These are phyloP conservation scores for Ustilago bromivora DNA, from an alignment of 1,284 basidiomycete genomes.

Conservation along the genomic window DNA sequence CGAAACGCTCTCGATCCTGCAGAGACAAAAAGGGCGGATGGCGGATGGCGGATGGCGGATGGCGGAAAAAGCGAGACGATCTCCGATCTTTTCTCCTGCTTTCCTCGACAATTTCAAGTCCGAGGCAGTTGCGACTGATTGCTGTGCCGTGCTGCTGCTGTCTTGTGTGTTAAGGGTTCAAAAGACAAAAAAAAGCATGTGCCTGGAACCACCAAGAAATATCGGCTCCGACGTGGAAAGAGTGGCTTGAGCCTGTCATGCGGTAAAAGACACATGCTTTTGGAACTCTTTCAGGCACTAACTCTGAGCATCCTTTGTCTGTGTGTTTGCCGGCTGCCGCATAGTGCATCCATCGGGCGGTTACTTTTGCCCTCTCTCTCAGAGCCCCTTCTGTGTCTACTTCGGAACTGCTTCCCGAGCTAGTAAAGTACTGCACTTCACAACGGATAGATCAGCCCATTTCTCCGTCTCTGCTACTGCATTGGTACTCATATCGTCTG, in stretches of 20 bases:
- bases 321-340: slow-evolving; percentile 12
- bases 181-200: not conserved
- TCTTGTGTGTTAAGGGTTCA: not conserved
- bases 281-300: not conserved
- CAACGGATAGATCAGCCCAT: slow-evolving; percentile 10
- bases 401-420: slow-evolving; percentile 17
- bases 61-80: not conserved
- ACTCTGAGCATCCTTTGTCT: not conserved
- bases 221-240: not conserved
- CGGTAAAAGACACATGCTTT: not conserved
- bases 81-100: slow-evolving; percentile 6
- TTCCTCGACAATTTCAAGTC: slow-evolving; percentile 5
- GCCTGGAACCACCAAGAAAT: slow-evolving; percentile 2
- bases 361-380: not conserved
- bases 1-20: not conserved
- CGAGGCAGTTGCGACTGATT: slow-evolving; percentile 5
- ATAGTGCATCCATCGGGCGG: slow-evolving; percentile 7
- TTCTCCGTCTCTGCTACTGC: not conserved
- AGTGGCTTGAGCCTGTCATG: not conserved
- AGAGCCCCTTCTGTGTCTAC: not conserved
- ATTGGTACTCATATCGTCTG: slow-evolving; percentile 2
- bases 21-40: not conserved
- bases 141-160: not conserved
- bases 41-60: not conserved
- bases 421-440: not conserved